A percentile compares a stretch with the other conserved stretches of the same genome.
Conservation (phyloP, 1,139 yeast genomes). For the Kurtzmaniella quercitrusa region DNA sequence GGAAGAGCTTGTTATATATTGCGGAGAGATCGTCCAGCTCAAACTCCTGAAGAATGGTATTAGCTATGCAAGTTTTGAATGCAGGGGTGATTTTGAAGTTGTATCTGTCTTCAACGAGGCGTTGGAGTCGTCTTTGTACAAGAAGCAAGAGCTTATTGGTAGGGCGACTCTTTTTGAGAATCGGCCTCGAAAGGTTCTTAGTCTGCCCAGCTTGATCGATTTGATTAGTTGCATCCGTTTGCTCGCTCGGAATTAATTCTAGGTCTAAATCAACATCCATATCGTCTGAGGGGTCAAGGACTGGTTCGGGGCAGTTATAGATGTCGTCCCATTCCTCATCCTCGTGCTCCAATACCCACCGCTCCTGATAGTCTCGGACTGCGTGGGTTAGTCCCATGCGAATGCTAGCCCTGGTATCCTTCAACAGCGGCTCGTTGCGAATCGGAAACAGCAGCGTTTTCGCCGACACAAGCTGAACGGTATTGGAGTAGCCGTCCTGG, state of each 20-base stretch:
- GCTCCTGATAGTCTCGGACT: background rate
- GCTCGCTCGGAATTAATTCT: background rate
- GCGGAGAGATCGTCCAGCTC: slow-evolving; percentile 7
- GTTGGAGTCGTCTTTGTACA: slow-evolving; percentile 5
- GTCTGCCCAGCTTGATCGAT: background rate
- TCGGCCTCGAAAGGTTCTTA: background rate
- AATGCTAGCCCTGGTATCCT: slow-evolving; percentile 1
- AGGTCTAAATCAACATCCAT: background rate
- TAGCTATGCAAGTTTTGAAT: slow-evolving; percentile 6
- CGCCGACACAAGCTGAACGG: background rate
- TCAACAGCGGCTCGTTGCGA: slow-evolving; percentile 1
- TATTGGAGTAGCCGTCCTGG: background rate
- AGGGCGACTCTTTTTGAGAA: background rate
- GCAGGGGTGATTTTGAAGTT: background rate
- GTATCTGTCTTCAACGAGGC: slow-evolving; percentile 7
- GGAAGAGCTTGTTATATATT: slow-evolving; percentile 8
- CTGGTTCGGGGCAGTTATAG: background rate
- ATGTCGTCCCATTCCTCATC: slow-evolving; percentile 1
- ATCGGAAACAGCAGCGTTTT: background rate
- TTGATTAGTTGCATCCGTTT: no score
- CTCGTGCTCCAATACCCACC: background rate
- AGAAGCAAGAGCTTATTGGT: slow-evolving; percentile 2
- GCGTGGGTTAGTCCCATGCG: background rate
- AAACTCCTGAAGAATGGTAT: slow-evolving; percentile 8
- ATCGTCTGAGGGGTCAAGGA: background rate